Conservation (phyloP, 352 stramenopile genomes). For the Globisporangium canariense region DNA sequence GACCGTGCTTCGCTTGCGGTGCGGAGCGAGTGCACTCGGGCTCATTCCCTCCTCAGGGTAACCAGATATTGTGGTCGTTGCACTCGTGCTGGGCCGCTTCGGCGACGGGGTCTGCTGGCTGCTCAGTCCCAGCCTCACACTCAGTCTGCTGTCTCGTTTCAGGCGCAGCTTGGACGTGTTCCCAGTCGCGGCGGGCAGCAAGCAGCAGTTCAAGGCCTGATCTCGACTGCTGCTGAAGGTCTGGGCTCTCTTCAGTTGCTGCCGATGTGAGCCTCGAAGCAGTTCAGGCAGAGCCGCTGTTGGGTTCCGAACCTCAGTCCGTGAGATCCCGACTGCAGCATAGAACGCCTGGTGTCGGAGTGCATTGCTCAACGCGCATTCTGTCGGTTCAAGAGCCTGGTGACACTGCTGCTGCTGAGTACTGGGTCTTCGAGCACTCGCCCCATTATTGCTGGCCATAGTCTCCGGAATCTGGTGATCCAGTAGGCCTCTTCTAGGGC, state of each 20-base stretch:
- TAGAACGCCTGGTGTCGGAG: background rate
- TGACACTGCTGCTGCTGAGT: background rate
- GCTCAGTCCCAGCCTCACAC: background rate
- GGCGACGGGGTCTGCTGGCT: background rate
- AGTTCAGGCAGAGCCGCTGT: background rate
- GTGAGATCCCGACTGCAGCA: background rate
- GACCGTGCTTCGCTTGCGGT: conserved; percentile 1
- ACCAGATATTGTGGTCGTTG: background rate
- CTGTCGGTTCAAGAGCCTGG: background rate
- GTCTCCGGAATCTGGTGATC: background rate
- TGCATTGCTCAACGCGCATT: background rate
- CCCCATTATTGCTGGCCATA: background rate
- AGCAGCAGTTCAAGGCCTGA: conserved; percentile 25
- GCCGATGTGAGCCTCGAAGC: background rate
- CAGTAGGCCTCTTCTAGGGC: background rate
- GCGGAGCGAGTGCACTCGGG: background rate
- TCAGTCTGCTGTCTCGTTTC: background rate
- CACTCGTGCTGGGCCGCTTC: background rate
- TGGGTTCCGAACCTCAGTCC: background rate
- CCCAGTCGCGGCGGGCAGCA: conserved; percentile 20
- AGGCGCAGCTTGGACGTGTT: background rate
- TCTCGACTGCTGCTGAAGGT: background rate
- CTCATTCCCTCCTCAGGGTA: background rate
- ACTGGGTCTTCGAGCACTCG: background rate
- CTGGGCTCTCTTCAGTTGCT: background rate